Evolutionary conservation across 352 stramenopile species (phyloP).

Genomic region (Pythium insidiosum): DNA sequence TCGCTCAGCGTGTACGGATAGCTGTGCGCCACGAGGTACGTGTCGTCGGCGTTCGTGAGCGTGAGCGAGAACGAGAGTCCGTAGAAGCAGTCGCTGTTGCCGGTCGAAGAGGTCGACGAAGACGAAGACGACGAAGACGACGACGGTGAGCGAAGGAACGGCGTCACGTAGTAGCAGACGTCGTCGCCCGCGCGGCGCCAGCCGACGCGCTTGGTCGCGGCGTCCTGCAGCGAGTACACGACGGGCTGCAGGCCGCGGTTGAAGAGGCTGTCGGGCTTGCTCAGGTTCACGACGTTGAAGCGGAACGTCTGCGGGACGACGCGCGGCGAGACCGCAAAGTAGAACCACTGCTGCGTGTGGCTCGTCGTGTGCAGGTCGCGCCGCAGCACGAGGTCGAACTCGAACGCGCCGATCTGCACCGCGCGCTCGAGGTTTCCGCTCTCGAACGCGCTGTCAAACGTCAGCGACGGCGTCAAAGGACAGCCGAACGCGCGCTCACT

Average conservation of each 20-base stretch:
- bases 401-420: constrained; percentile 69
- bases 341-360: constrained; percentile 93
- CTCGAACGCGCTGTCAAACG: constrained; percentile 91
- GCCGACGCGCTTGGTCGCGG: constrained; percentile 32
- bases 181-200: constrained; percentile 72
- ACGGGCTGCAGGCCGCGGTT: constrained; percentile 88
- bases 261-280: constrained; percentile 89
- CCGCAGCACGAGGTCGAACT: constrained; percentile 89
- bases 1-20: constrained; percentile 90
- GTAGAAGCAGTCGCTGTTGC: constrained; percentile 48
- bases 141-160: constrained; percentile 19
- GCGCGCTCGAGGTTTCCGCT: constrained; percentile 86
- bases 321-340: constrained; percentile 90
- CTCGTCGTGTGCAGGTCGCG: constrained; percentile 78
- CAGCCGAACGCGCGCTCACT: no score
- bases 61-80: constrained; percentile 86
- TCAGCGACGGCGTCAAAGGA: no score
- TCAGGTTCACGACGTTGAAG: constrained; percentile 93
- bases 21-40: constrained; percentile 86
- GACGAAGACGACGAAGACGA: not conserved
- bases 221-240: constrained; percentile 78
- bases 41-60: constrained; percentile 74
- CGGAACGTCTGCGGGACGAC: constrained; percentile 36
- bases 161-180: constrained; percentile 86
- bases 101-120: not conserved